Evolutionary conservation across 1,284 basidiomycete genomes (phyloP).

Genomic region (Hemileccinum hortonii): DNA sequence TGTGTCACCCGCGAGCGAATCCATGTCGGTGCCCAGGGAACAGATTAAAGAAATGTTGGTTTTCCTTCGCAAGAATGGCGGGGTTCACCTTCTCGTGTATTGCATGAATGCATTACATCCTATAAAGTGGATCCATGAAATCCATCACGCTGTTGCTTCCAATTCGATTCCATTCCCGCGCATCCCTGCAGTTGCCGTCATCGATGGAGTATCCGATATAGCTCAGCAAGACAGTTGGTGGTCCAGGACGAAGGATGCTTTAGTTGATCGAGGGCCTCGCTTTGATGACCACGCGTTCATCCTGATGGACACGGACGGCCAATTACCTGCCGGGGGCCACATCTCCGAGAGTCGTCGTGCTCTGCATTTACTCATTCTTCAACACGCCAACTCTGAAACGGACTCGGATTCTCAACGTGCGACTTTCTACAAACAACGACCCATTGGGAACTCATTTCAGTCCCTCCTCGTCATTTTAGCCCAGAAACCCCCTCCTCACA

Average conservation of each 20-base stretch:
- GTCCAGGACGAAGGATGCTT: slow-evolving; percentile 9
- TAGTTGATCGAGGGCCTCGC: slow-evolving; percentile 8
- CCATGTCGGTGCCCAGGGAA: slow-evolving; percentile 2
- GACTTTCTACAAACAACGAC: slow-evolving; percentile 11
- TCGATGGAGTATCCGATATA: slow-evolving; percentile 14
- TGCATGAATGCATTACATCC: slow-evolving; percentile 20
- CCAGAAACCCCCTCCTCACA: slow-evolving; percentile 7
- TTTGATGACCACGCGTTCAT: slow-evolving; percentile 25
- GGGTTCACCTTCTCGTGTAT: slow-evolving; percentile 21
- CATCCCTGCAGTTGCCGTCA: slow-evolving; percentile 22
- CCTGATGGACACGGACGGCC: slow-evolving; percentile 1
- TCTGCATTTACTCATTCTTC: slow-evolving; percentile 18
- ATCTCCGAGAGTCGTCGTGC: slow-evolving; percentile 9
- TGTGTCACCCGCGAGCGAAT: slow-evolving; percentile 5
- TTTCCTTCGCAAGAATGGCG: slow-evolving; percentile 18
- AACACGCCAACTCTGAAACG: slow-evolving; percentile 9
- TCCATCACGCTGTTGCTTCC: slow-evolving; percentile 9
- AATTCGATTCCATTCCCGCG: neutral
- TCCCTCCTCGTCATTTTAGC: slow-evolving; percentile 8
- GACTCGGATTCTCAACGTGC: slow-evolving; percentile 1
- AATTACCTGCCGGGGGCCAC: slow-evolving; percentile 3
- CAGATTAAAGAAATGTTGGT: slow-evolving; percentile 10
- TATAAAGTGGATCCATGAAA: slow-evolving; percentile 17
- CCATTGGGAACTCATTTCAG: slow-evolving; percentile 16
- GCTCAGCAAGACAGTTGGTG: slow-evolving; percentile 23